Evolutionary conservation across 1,284 basidiomycete species (phyloP).

Genomic region (Sanghuangporus baumii): DNA sequence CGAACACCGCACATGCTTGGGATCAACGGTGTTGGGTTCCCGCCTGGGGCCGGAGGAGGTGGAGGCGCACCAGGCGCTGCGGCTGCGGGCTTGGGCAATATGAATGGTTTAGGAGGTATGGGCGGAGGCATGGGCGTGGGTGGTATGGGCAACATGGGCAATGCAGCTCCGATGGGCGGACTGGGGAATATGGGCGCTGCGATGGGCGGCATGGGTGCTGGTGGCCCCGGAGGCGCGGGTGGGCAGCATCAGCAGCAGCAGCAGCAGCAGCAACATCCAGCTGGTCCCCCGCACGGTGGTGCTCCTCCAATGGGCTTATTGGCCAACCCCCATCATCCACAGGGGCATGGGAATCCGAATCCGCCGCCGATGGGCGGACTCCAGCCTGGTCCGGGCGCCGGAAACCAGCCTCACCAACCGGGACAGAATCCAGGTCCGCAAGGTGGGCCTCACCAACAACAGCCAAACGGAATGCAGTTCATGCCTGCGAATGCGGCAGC

Average conservation of each 20-base stretch:
- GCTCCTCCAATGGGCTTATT: conserved; percentile 32
- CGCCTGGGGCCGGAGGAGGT: background rate
- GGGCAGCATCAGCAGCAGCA: background rate
- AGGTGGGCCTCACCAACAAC: background rate
- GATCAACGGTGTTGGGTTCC: conserved; percentile 10
- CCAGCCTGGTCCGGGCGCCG: background rate
- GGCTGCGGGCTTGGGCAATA: background rate
- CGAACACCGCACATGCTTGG: conserved; percentile 2
- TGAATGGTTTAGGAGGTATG: conserved; percentile 5
- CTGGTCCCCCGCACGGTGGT: conserved; percentile 25
- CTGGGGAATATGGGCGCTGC: conserved; percentile 1
- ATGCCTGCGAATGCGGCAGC: conserved; percentile 4
- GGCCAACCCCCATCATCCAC: conserved; percentile 28
- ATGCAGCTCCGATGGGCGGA: conserved; percentile 7
- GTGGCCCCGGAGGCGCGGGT: background rate
- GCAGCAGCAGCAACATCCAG: conserved; percentile 28
- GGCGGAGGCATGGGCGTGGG: conserved; percentile 6
- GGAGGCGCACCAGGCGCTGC: background rate
- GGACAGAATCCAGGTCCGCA: conserved; percentile 1
- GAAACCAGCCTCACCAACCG: background rate
- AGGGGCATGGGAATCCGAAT: conserved; percentile 26
- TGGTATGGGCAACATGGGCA: conserved; percentile 7
- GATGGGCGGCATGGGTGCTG: background rate
- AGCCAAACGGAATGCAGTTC: conserved; percentile 13
- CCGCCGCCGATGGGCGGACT: conserved; percentile 29